Base-by-base conservation (phyloP, 2,329 filamentous ascomycete species). In the Colletotrichum coccodes region DNA sequence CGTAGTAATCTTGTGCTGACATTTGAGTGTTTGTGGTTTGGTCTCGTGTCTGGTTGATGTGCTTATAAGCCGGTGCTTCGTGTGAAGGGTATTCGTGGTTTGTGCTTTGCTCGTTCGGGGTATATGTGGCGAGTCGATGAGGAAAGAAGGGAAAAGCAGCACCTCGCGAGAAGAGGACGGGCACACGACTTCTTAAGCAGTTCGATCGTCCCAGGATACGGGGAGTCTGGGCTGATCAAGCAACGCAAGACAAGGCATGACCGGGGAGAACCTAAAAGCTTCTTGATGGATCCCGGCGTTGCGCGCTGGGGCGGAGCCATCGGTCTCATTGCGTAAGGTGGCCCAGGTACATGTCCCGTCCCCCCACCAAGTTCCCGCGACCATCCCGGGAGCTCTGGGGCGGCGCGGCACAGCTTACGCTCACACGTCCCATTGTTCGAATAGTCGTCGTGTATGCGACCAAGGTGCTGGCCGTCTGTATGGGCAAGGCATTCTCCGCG, bases 1-100 rank as follows among this genome's bases (percentile, higher is more conserved):
- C 68, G 62, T 75, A 75, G 49, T 75, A 75, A 12, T 74, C 72
- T 66, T 70, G 53, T 12, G 74, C 73, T 34, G 74, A 75, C 74
- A 75, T 75, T 30, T 28, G 28, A 32, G 21, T 30, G 32, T 23
- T 16, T 26, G 0, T 40, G 7, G 4, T 30, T 53, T 44, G 16
- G 58, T 44, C 12, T 36, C 52, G 62, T 46, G 30, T 34, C 12
- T 58, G 52, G n/a, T 16, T 28, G 56, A 23, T 58, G 8, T 18
- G 38, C 40, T 61, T 52, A 40, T 40, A 8, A 2, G n/a, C 5
- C 32, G 18, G n/a, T 38, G 23, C 38, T n/a, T n/a, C n/a, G 36
- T 56, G 18, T 52, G 4, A n/a, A 2, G 34, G 32, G 59, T n/a
- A 32, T 40, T 28, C n/a, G n/a, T n/a, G n/a, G 36, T 42, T 2